These are phyloP conservation scores for Neltuma alba DNA, from an alignment of 306 rosid species.

Conservation along the genomic window DNA sequence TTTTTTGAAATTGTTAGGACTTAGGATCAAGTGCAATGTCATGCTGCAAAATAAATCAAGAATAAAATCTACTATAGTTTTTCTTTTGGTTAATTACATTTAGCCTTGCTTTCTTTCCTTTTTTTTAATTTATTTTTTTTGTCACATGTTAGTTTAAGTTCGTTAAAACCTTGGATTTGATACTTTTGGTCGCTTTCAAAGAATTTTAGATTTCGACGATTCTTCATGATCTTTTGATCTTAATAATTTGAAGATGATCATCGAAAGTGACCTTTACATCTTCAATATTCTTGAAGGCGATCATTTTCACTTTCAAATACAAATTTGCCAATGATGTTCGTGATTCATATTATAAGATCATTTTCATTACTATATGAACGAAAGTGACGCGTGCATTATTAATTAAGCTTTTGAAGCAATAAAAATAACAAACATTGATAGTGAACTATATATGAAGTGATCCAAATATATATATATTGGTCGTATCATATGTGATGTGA, in stretches of 20 bases:
- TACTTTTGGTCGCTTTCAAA: not conserved
- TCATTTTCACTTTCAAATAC: not conserved
- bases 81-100: too few species aligned
- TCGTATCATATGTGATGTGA: not conserved
- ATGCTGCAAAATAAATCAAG: not conserved
- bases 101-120: not conserved
- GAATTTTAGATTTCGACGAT: not conserved
- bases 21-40: not conserved
- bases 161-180: slow-evolving; percentile 1
- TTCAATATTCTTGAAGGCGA: slow-evolving; percentile 14
- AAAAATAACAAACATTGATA: not conserved
- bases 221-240: not conserved
- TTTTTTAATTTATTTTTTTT: not conserved
- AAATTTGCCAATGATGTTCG: not conserved
- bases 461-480: not conserved
- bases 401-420: not conserved
- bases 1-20: too few species aligned
- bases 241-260: not conserved
- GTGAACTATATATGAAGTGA: not conserved
- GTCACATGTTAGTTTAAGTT: not conserved
- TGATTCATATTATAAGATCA: not conserved
- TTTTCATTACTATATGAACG: not conserved
- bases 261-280: not conserved
- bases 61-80: not conserved
- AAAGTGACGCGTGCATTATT: not conserved